These are phyloP conservation scores for Salvia rosmarinus DNA, from an alignment of 257 asterid genomes.

Conservation along the genomic window DNA sequence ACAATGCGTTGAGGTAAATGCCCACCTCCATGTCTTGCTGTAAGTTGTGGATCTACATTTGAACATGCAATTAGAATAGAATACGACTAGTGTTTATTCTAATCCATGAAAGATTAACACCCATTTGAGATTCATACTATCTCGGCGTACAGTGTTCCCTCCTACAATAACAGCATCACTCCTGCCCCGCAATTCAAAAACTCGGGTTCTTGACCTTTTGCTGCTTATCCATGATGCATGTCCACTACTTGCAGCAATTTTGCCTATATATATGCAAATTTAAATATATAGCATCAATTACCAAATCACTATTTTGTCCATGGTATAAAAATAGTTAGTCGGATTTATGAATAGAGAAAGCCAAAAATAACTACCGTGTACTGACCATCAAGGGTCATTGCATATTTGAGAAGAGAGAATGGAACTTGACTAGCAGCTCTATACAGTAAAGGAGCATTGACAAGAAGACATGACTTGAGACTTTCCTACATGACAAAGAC, in stretches of 20 bases:
- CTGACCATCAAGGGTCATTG: constrained; percentile 99
- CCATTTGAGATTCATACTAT: constrained; percentile 66
- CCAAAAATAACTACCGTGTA: constrained; percentile 36
- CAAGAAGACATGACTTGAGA: constrained; percentile 78
- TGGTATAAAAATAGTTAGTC: background rate
- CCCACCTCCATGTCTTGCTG: constrained; percentile 95
- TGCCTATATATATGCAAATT: constrained; percentile 52
- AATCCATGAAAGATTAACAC: constrained; percentile 31
- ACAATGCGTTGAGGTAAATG: constrained; percentile 93
- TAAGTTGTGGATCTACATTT: constrained; percentile 84
- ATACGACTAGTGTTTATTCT: constrained; percentile 27
- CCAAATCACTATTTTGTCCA: constrained; percentile 6
- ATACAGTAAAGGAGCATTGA: constrained; percentile 95
- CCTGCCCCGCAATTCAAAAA: constrained; percentile 91
- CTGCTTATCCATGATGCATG: constrained; percentile 99
- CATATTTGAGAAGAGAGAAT: constrained; percentile 91
- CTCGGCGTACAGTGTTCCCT: constrained; percentile 97
- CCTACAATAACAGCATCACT: constrained; percentile 98
- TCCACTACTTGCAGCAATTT: constrained; percentile 94
- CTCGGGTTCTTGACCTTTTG: constrained; percentile 77
- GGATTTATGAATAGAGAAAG: constrained; percentile 15
- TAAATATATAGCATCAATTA: constrained; percentile 25
- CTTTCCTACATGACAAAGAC: constrained; percentile 63
- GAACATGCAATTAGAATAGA: constrained; percentile 38
- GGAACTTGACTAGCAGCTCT: constrained; percentile 92